Conservation (phyloP, 106 monocot genomes). For the Allium fistulosum region DNA sequence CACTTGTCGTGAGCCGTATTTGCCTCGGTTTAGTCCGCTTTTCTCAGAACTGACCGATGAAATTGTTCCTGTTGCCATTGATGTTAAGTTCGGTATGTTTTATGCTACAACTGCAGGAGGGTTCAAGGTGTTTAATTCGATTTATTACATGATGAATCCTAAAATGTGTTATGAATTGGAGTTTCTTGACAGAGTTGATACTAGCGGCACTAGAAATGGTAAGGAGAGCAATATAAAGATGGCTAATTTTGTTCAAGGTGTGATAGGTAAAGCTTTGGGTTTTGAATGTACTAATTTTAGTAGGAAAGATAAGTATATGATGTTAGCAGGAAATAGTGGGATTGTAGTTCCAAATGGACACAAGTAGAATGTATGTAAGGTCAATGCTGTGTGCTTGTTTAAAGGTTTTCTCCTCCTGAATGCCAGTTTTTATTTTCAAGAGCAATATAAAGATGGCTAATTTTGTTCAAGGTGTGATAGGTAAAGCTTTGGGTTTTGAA, state of each 20-base stretch:
- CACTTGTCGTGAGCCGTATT: slow-evolving; percentile 74
- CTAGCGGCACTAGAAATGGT: background rate
- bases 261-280: too few relatives aligned
- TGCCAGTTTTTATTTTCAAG: too few relatives aligned
- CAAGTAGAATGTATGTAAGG: too few relatives aligned
- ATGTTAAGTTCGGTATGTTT: slow-evolving; percentile 39
- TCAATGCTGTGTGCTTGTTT: too few relatives aligned
- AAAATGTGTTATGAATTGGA: slow-evolving; percentile 27
- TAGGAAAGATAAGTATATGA: too few relatives aligned
- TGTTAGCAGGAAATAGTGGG: too few relatives aligned
- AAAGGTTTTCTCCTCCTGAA: too few relatives aligned
- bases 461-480: slow-evolving; percentile 47
- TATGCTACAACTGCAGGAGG: slow-evolving; percentile 72
- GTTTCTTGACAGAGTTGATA: slow-evolving; percentile 32
- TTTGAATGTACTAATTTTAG: too few relatives aligned
- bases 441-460: slow-evolving; percentile 45
- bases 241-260: too few relatives aligned
- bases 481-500: slow-evolving; percentile 44
- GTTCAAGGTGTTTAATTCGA: slow-evolving; percentile 48
- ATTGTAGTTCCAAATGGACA: too few relatives aligned
- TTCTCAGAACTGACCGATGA: slow-evolving; percentile 56
- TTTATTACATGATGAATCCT: slow-evolving; percentile 65
- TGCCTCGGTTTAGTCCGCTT: slow-evolving; percentile 75
- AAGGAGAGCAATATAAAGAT: too few relatives aligned
- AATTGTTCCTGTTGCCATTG: slow-evolving; percentile 48